Evolutionary conservation across 1,139 yeast genomes (phyloP).

Genomic region (Candida labiduridarum): DNA sequence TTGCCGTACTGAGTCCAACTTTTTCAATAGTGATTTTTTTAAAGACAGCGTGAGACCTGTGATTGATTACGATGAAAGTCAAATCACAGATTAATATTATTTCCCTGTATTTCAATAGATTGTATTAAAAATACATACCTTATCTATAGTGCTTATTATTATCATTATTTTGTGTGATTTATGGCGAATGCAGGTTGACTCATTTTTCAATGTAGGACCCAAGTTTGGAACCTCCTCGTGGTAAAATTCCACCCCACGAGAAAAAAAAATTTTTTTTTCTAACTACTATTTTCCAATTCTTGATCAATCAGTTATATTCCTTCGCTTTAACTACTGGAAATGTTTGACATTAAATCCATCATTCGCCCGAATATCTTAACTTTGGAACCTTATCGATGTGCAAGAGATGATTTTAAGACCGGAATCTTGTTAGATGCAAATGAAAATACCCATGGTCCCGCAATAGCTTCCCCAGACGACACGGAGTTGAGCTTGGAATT

Average conservation of each 20-base stretch:
- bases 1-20: slow-evolving; percentile 6
- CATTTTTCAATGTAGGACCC: neutral
- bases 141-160: neutral
- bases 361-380: slow-evolving; percentile 83
- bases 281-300: neutral
- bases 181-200: slow-evolving; percentile 1
- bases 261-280: neutral
- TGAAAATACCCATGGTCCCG: slow-evolving; percentile 93
- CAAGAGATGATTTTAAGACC: slow-evolving; percentile 86
- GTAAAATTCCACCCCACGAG: neutral
- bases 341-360: slow-evolving; percentile 58
- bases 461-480: slow-evolving; percentile 39
- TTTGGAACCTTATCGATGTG: slow-evolving; percentile 91
- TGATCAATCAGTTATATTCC: neutral
- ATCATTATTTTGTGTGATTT: neutral
- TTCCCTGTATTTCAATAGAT: neutral
- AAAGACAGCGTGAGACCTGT: slow-evolving; percentile 13
- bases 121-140: neutral
- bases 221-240: neutral
- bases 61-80: slow-evolving; percentile 14
- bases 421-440: slow-evolving; percentile 93
- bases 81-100: slow-evolving; percentile 11
- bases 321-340: slow-evolving; percentile 12
- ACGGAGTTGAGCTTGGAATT: slow-evolving; percentile 49
- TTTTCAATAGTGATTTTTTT: slow-evolving; percentile 15